phyloP scores from a whole-genome alignment of 2,329 filamentous ascomycete genomes.

The Botryotinia convoluta region DNA sequence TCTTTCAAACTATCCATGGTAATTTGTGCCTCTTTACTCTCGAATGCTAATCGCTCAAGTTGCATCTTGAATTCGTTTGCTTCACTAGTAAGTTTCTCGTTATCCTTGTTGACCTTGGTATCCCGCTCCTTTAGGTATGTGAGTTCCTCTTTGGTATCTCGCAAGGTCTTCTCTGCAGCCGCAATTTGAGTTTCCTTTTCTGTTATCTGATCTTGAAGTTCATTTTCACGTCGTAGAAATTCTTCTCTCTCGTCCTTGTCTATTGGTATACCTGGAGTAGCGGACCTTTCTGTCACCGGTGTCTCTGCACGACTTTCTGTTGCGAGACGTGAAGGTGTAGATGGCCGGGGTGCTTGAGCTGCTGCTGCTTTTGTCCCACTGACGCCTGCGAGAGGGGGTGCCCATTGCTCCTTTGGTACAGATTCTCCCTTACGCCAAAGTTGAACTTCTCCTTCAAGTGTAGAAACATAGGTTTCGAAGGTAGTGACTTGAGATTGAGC shows the following conservation, averaged over 20 bases:
- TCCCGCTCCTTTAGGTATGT: slow-evolving; percentile 82
- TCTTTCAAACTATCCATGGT: slow-evolving; percentile 98
- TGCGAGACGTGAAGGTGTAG: slow-evolving; percentile 57
- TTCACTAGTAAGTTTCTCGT: slow-evolving; percentile 80
- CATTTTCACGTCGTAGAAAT: slow-evolving; percentile 91
- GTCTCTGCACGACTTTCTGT: slow-evolving; percentile 62
- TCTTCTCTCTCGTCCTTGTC: slow-evolving; percentile 98
- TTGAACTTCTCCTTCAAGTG: slow-evolving; percentile 79
- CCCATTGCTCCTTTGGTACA: slow-evolving; percentile 89
- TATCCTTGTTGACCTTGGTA: slow-evolving; percentile 79
- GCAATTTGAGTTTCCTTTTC: slow-evolving; percentile 85
- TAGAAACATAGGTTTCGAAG: slow-evolving; percentile 83
- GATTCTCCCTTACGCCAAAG: slow-evolving; percentile 84
- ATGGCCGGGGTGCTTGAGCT: slow-evolving; percentile 49
- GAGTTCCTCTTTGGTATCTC: slow-evolving; percentile 83
- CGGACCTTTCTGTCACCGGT: slow-evolving; percentile 74
- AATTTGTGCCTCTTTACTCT: slow-evolving; percentile 94
- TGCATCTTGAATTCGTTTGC: slow-evolving; percentile 96
- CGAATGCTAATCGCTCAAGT: slow-evolving; percentile 89
- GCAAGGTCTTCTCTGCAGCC: slow-evolving; percentile 74
- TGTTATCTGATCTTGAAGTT: slow-evolving; percentile 92
- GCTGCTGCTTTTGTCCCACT: slow-evolving; percentile 48
- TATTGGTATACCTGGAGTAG: slow-evolving; percentile 80
- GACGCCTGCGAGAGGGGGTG: slow-evolving; percentile 59
- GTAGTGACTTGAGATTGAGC: slow-evolving; percentile 84